Percentiles rank a stretch among this genome's conserved stretches.
Evolutionary conservation across 164 flowering plant genomes (phyloP).

Genomic region (Chloranthus sessilifolius): DNA sequence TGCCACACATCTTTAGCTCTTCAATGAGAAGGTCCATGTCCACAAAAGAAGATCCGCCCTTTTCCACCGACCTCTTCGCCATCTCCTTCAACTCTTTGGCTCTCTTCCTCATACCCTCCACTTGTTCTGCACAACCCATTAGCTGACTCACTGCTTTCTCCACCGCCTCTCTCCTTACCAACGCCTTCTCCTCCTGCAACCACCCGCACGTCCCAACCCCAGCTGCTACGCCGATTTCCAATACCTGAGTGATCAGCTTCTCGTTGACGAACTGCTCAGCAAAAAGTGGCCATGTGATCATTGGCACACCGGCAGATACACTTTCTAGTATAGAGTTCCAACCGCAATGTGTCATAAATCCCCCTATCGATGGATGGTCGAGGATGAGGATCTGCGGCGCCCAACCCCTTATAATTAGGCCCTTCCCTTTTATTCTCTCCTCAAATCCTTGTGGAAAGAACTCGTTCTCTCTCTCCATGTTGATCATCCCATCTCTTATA

Average conservation of each 20-base stretch:
- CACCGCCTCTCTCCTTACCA: conserved; percentile 20
- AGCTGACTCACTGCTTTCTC: conserved; percentile 11
- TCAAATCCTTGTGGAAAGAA: neutral
- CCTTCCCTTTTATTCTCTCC: conserved; percentile 19
- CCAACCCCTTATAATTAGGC: conserved; percentile 27
- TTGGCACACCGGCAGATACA: conserved; percentile 24
- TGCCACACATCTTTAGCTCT: no score
- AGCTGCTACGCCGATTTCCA: conserved; percentile 20
- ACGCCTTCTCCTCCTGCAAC: conserved; percentile 8
- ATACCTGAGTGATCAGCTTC: conserved; percentile 19
- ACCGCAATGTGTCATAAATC: conserved; percentile 21
- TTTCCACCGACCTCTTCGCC: neutral
- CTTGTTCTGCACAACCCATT: conserved; percentile 7
- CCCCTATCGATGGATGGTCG: conserved; percentile 28
- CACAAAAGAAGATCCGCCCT: conserved; percentile 8
- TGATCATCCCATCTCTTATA: conserved; percentile 35
- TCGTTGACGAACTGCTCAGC: conserved; percentile 25
- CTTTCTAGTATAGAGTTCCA: conserved; percentile 32
- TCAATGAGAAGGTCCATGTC: neutral
- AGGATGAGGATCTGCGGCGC: conserved; percentile 28
- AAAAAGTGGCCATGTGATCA: conserved; percentile 20
- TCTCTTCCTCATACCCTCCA: conserved; percentile 22
- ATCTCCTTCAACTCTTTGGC: conserved; percentile 12
- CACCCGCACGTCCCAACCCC: conserved; percentile 12
- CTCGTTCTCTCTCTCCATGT: conserved; percentile 17